Conservation (phyloP, 768 basidiomycete species). For the Tylopilus felleus region DNA sequence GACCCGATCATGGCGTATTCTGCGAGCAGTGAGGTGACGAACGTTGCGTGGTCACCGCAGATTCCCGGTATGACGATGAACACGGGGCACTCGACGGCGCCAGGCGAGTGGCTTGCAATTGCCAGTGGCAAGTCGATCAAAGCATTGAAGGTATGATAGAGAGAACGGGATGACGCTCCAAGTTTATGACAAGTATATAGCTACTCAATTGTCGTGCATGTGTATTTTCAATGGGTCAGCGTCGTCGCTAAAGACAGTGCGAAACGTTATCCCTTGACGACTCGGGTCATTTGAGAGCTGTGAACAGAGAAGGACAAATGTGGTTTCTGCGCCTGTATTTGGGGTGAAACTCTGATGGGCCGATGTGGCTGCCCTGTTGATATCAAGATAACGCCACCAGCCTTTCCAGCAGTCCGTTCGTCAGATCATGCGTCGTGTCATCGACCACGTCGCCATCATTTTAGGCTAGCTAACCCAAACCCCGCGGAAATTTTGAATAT, state of each 20-base stretch:
- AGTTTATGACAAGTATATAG: neutral
- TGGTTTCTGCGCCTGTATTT: neutral
- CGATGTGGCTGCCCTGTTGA: neutral
- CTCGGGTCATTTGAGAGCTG: neutral
- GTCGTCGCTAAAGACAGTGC: neutral
- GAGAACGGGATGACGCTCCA: neutral
- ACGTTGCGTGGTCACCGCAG: slow-evolving; percentile 85
- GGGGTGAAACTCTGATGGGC: neutral
- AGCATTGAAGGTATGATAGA: slow-evolving; percentile 67
- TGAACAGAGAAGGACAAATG: neutral
- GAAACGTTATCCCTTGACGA: neutral
- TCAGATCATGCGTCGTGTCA: neutral
- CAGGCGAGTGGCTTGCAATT: slow-evolving; percentile 86
- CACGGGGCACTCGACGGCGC: slow-evolving; percentile 66
- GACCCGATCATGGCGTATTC: slow-evolving; percentile 87
- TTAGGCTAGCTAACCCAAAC: neutral
- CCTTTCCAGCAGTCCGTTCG: neutral
- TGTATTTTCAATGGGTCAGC: neutral
- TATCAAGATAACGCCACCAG: neutral
- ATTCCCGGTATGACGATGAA: slow-evolving; percentile 76
- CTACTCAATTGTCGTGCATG: neutral
- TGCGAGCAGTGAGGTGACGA: slow-evolving; percentile 72
- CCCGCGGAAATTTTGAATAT: neutral
- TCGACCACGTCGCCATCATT: neutral
- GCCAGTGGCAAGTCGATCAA: slow-evolving; percentile 80